Conservation (phyloP, 2,329 filamentous ascomycete genomes). For the Fusarium haematococcum region DNA sequence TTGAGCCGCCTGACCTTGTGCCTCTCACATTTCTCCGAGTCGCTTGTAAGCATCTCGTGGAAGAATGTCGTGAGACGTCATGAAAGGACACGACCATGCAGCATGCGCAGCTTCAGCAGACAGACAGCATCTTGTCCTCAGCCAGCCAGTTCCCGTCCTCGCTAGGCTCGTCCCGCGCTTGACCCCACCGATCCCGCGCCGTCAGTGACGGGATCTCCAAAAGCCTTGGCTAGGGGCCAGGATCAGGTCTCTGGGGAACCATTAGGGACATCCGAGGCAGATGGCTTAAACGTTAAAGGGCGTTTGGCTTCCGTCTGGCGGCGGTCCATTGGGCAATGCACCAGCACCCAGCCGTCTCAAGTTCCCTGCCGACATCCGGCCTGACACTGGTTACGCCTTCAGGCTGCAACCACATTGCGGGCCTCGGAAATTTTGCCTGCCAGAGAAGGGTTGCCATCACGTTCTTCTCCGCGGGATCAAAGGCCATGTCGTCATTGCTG, state of each 20-base stretch:
- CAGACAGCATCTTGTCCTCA: neutral
- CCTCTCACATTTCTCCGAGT: neutral
- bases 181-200: conserved; percentile 40
- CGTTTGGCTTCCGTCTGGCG: neutral
- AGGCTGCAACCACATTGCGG: conserved; percentile 33
- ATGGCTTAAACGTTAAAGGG: conserved; percentile 19
- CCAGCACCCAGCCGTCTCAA: conserved; percentile 13
- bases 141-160: conserved; percentile 8
- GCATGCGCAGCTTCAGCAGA: neutral
- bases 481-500: conserved; percentile 10
- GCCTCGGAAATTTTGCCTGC: conserved; percentile 30
- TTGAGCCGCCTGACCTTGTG: conserved; percentile 21
- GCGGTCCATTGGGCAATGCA: conserved; percentile 31
- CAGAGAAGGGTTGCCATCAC: neutral
- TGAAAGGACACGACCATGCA: neutral
- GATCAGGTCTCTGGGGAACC: conserved; percentile 18
- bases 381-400: conserved; percentile 11
- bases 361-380: conserved; percentile 17
- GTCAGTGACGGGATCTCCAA: conserved; percentile 34
- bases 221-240: conserved; percentile 22
- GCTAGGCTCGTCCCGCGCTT: conserved; percentile 45
- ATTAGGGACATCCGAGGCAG: conserved; percentile 7
- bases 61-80: neutral
- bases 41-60: neutral
- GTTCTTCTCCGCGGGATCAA: conserved; percentile 13